Evolutionary conservation across 176 grass and related monocot species (phyloP), one percentile per base, ranked within the genome.

Genomic region (Rhynchospora pubera): DNA sequence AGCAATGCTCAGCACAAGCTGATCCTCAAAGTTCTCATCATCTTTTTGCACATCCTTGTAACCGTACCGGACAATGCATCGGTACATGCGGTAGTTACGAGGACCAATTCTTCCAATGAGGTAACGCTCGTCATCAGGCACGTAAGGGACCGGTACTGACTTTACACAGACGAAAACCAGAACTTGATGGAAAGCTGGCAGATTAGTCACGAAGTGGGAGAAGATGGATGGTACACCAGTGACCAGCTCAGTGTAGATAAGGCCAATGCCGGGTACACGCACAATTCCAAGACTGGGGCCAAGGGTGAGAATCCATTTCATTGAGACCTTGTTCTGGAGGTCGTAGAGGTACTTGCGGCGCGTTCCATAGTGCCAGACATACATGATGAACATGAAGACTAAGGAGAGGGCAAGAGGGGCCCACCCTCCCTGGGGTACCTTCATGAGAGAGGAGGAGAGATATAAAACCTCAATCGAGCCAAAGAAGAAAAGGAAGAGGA

Each of bases 391-490:
- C 96, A 99, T 93, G 57, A 91, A 93, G 85, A 94, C 63, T 2
- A 91, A 93, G 84, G 87, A 90, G 51, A 99, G 87, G 52, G 83
- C 96, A 78, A 99, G 84, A 59, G 96, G 91, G 51, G 88, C 87
- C 96, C 96, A 98, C 65, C 96, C 96, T 71, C 96, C 96, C 77
- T 98, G 96, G 73, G 83, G 87, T 84, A 98, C 89, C 86, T 99
- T 99, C 79, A 95, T 91, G 65, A 99, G 80, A 21, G 96, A 89
- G 78, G 96, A 99, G 4, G 92, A 99, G 53, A 99, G 87, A 82
- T 95, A 99, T 44, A 81, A 82, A 30, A 68, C 87, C 81, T 99
- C 96, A 76, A 99, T 88, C 62, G 89, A 90, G 69, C 96, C 96
- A n/a, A 99, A 99, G 79, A 95, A 91, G 80, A 84, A 43, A 34